These are phyloP conservation scores for Lentinula sp. DNA, from an alignment of 768 basidiomycete genomes.

Conservation along the genomic window DNA sequence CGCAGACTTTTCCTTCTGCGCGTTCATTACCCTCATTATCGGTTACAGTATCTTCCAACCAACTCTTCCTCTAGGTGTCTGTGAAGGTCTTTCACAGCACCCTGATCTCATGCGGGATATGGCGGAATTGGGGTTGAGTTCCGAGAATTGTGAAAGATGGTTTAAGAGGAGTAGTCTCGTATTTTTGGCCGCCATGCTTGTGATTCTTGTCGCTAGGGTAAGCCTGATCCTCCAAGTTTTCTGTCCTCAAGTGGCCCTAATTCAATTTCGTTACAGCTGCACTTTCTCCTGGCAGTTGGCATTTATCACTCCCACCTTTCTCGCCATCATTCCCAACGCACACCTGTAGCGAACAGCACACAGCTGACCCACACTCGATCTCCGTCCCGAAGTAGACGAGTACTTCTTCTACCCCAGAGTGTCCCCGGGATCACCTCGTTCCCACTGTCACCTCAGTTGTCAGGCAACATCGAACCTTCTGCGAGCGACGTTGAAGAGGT, in stretches of 20 bases:
- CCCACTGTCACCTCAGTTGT: conserved; percentile 6
- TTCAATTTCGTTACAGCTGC: conserved; percentile 39
- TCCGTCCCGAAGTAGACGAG: conserved; percentile 28
- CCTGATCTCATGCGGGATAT: conserved; percentile 69
- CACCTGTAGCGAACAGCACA: conserved; percentile 9
- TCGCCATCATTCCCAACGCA: conserved; percentile 25
- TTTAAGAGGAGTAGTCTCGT: conserved; percentile 61
- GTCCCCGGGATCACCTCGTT: conserved; percentile 16
- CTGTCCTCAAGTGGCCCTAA: neutral
- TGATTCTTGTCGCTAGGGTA: conserved; percentile 64
- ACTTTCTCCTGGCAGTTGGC: conserved; percentile 70
- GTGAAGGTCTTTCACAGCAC: conserved; percentile 71
- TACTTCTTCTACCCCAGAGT: conserved; percentile 51
- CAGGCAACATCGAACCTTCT: conserved; percentile 8
- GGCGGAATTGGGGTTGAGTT: conserved; percentile 63
- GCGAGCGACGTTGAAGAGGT: conserved; percentile 17
- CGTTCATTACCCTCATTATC: conserved; percentile 48
- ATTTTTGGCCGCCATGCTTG: conserved; percentile 49
- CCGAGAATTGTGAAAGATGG: conserved; percentile 81
- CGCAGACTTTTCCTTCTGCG: conserved; percentile 70
- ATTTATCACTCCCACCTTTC: conserved; percentile 55
- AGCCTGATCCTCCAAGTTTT: conserved; percentile 19
- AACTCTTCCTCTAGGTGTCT: conserved; percentile 52
- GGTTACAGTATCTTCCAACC: conserved; percentile 55
- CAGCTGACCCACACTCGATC: conserved; percentile 10